phyloP scores from a whole-genome alignment of 2,329 filamentous ascomycete species.

The Zelopaecilomyces penicillatus region DNA sequence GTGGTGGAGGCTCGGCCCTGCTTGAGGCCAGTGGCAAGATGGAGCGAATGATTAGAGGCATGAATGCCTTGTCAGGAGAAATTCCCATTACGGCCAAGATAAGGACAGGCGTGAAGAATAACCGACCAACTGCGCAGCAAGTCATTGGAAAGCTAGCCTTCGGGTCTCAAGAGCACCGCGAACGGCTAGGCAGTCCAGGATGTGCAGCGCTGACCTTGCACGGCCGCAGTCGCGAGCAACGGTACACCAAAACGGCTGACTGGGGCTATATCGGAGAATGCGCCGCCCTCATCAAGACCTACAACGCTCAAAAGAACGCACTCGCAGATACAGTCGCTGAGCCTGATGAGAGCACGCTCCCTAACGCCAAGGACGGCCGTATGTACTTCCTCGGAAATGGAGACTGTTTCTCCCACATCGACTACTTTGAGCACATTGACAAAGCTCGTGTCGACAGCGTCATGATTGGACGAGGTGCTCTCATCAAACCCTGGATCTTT shows the following conservation, averaged over 20 bases:
- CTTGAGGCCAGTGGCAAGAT: slow-evolving; percentile 83
- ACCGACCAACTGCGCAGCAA: slow-evolving; percentile 69
- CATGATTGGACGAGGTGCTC: slow-evolving; percentile 92
- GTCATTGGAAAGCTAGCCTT: slow-evolving; percentile 76
- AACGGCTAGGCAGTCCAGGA: slow-evolving; percentile 65
- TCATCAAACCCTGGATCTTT: slow-evolving; percentile 98
- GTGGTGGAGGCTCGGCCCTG: slow-evolving; percentile 82
- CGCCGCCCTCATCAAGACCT: slow-evolving; percentile 70
- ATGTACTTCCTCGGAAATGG: slow-evolving; percentile 95
- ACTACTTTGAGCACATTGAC: slow-evolving; percentile 73
- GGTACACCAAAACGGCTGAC: slow-evolving; percentile 86
- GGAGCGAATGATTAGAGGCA: slow-evolving; percentile 89
- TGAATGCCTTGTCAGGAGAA: slow-evolving; percentile 87
- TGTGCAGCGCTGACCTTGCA: slow-evolving; percentile 95
- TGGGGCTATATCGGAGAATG: slow-evolving; percentile 93
- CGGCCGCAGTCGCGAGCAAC: slow-evolving; percentile 85
- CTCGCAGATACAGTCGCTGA: slow-evolving; percentile 70
- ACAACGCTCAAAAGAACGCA: slow-evolving; percentile 60
- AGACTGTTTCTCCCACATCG: slow-evolving; percentile 86
- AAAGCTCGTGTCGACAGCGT: slow-evolving; percentile 80
- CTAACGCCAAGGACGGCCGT: slow-evolving; percentile 56
- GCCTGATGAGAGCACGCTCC: slow-evolving; percentile 64
- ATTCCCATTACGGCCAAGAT: slow-evolving; percentile 94
- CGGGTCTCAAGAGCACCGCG: slow-evolving; percentile 63
- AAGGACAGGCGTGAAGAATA: slow-evolving; percentile 78